These are phyloP conservation scores for Prasinococcaceae sp. DNA, from an alignment of 139 green algal species.

Conservation along the genomic window DNA sequence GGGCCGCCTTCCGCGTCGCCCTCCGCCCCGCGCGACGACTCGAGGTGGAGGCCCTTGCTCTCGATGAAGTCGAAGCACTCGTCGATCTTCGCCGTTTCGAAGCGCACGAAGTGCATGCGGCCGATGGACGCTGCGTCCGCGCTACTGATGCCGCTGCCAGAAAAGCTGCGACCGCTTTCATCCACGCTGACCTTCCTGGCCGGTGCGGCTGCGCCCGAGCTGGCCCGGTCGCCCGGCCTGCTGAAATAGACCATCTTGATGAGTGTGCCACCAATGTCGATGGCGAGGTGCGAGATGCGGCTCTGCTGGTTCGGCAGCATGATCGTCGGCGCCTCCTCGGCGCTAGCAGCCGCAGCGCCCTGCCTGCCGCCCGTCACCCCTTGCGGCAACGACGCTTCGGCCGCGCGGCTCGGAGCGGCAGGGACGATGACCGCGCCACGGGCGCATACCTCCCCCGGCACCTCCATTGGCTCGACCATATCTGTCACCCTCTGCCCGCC, in stretches of 20 bases:
- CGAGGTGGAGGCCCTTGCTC: conserved; percentile 70
- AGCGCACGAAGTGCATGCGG: conserved; percentile 96
- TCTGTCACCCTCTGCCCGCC: no score
- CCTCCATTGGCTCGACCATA: no score
- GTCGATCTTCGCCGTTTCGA: conserved; percentile 74
- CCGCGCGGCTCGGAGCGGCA: no score
- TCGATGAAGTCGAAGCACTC: conserved; percentile 89
- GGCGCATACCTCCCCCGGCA: no score
- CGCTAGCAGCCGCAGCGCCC: no score
- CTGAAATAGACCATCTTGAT: conserved; percentile 98
- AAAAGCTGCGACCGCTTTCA: background rate
- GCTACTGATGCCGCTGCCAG: background rate
- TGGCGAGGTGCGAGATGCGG: conserved; percentile 70
- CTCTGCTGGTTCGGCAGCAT: conserved; percentile 76
- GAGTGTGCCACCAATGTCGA: conserved; percentile 68
- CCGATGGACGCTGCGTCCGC: conserved; percentile 13
- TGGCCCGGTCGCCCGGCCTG: conserved; percentile 24
- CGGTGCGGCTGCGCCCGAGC: background rate
- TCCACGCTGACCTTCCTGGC: background rate
- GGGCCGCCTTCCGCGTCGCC: conserved; percentile 8
- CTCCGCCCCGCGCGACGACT: background rate
- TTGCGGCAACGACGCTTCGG: no score
- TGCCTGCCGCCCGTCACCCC: no score
- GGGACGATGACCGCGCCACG: no score
- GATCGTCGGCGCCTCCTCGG: conserved; percentile 39